Conservation (phyloP, 805 yeast species). For the Sugiyamaella qingdaonensis region DNA sequence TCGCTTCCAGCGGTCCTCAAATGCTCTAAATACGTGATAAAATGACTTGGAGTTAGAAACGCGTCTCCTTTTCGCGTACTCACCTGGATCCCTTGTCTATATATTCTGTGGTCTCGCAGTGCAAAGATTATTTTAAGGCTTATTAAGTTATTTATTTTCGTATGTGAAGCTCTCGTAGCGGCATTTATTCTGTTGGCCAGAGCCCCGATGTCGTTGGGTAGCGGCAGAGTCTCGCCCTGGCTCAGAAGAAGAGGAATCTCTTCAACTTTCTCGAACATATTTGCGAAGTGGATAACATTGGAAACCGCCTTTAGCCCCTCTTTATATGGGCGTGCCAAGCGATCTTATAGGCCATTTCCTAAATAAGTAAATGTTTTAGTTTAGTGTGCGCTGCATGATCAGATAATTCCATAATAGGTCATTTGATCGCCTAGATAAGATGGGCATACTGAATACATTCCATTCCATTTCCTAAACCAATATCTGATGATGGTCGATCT, state of each 20-base stretch:
- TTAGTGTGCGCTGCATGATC: not conserved
- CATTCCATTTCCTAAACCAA: not conserved
- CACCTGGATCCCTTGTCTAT: conserved; percentile 70
- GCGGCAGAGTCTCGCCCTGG: conserved; percentile 56
- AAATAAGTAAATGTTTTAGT: not conserved
- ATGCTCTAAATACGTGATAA: conserved; percentile 27
- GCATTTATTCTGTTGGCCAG: conserved; percentile 74
- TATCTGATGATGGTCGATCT: too few species aligned
- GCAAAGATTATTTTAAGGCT: conserved; percentile 70
- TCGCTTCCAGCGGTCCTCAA: conserved; percentile 27
- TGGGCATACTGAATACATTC: not conserved
- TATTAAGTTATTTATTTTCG: conserved; percentile 63
- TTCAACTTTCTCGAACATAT: not conserved
- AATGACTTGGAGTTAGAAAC: conserved; percentile 24
- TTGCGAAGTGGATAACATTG: not conserved
- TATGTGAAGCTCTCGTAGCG: conserved; percentile 63
- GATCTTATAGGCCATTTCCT: not conserved
- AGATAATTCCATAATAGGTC: not conserved
- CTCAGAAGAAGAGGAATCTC: not conserved
- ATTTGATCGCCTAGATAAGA: conserved; percentile 2
- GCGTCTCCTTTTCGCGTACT: conserved; percentile 23
- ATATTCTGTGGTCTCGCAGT: conserved; percentile 66
- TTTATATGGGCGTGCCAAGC: not conserved
- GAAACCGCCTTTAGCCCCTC: not conserved
- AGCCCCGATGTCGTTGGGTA: conserved; percentile 78